Percentiles rank a stretch among this genome's conserved stretches.
Evolutionary conservation across 148 eudicot species (phyloP).

Genomic region (Camellia sinensis): DNA sequence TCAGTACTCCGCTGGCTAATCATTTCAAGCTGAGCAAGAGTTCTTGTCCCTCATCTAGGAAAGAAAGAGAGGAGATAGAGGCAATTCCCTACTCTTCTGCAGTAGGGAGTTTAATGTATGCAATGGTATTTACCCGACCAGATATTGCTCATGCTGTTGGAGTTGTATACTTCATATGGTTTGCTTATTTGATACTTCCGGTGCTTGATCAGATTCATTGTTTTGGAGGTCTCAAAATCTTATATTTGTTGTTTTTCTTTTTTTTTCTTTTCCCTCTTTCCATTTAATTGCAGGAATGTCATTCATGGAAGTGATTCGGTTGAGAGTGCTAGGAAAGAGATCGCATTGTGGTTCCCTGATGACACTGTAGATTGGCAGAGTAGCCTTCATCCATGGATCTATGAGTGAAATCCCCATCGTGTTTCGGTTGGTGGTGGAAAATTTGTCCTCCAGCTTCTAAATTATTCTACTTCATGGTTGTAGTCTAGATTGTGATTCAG

Average conservation of each 20-base stretch:
- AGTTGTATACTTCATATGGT: no score
- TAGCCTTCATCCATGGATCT: constrained; percentile 56
- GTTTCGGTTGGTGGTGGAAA: background rate
- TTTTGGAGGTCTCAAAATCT: background rate
- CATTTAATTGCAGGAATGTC: constrained; percentile 34
- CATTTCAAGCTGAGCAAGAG: no score
- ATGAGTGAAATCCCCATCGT: constrained; percentile 29
- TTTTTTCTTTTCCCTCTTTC: background rate
- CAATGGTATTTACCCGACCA: no score
- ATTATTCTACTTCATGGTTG: background rate
- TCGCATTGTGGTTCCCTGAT: constrained; percentile 62
- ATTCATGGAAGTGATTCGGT: constrained; percentile 63
- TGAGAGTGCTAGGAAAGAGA: constrained; percentile 54
- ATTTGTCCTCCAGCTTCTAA: background rate
- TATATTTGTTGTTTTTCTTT: background rate
- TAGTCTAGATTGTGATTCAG: background rate
- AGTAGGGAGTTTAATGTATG: no score
- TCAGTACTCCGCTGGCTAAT: no score
- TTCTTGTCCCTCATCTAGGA: no score
- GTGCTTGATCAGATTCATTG: background rate
- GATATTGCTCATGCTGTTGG: no score
- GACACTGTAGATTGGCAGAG: constrained; percentile 50
- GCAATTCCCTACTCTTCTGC: no score
- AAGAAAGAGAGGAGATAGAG: no score
- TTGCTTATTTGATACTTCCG: no score